A percentile compares a stretch with the other conserved stretches of the same genome.
These are phyloP conservation scores for Gymnopus androsaceus DNA, from an alignment of 1,284 basidiomycete species.

Conservation along the genomic window DNA sequence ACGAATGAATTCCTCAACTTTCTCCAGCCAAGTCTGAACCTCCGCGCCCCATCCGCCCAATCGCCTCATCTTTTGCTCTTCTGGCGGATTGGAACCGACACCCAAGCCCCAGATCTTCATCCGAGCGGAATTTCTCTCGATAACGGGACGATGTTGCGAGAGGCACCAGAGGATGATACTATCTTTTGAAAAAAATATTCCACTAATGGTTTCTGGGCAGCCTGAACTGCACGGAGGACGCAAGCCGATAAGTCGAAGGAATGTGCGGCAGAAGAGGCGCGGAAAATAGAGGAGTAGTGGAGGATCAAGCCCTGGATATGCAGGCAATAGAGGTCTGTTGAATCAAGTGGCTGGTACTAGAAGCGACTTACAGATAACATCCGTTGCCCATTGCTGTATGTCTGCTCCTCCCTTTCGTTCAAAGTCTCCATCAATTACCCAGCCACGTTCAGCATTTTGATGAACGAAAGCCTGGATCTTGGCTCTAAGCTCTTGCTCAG, in stretches of 20 bases:
- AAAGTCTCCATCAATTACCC: conserved; percentile 56
- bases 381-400: conserved; percentile 46
- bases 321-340: not conserved
- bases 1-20: too few species aligned
- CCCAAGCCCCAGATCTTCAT: conserved; percentile 34
- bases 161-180: conserved; percentile 65
- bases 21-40: conserved; percentile 35
- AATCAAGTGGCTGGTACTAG: not conserved
- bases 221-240: conserved; percentile 49
- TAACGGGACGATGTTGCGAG: conserved; percentile 38
- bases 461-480: conserved; percentile 33
- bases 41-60: conserved; percentile 45
- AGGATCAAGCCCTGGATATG: conserved; percentile 58
- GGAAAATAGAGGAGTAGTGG: conserved; percentile 61
- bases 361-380: conserved; percentile 56
- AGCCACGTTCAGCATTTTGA: conserved; percentile 37
- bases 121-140: conserved; percentile 27
- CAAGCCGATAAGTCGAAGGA: conserved; percentile 47
- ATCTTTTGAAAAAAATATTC: conserved; percentile 49
- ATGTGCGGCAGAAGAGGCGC: conserved; percentile 52
- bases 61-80: conserved; percentile 43
- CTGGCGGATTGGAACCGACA: conserved; percentile 23
- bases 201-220: conserved; percentile 46
- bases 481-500: conserved; percentile 39
- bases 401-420: conserved; percentile 29